These are phyloP conservation scores for Pyricularia grisea DNA, from an alignment of 2,329 filamentous ascomycete genomes.

Conservation along the genomic window DNA sequence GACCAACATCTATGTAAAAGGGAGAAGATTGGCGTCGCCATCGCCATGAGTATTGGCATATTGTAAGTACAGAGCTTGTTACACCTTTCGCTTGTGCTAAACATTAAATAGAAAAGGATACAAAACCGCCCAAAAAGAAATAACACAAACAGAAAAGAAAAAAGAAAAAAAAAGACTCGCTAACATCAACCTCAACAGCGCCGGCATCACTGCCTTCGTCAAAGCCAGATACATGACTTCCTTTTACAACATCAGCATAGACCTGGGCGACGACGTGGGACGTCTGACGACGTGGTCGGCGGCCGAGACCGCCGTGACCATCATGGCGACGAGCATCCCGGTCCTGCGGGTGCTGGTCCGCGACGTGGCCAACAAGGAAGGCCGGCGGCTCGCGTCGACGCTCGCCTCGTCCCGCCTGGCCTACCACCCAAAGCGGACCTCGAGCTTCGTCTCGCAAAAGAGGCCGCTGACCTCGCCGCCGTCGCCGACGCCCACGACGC, in stretches of 20 bases:
- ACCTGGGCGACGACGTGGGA: conserved; percentile 8
- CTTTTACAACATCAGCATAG: not conserved
- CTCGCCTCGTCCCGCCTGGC: not conserved
- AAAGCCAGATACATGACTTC: conserved; percentile 8
- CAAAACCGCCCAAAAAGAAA: too few relatives aligned
- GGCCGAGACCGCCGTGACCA: conserved; percentile 22
- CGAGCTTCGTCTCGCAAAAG: not conserved
- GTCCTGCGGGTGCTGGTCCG: conserved; percentile 17
- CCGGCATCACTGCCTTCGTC: conserved; percentile 14
- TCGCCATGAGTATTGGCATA: conserved; percentile 22
- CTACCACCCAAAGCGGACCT: not conserved
- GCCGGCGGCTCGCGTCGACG: not conserved
- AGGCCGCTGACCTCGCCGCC: not conserved
- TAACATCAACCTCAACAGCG: conserved; percentile 7
- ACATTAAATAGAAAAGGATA: too few relatives aligned
- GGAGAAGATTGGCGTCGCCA: conserved; percentile 25
- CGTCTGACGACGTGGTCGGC: conserved; percentile 16
- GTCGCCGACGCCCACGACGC: too few relatives aligned
- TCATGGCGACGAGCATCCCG: conserved; percentile 22
- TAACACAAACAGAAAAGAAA: too few relatives aligned
- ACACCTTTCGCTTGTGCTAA: not conserved
- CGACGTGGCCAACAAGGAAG: not conserved
- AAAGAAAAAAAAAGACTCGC: not conserved
- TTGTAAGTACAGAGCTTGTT: conserved; percentile 4
- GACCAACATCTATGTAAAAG: conserved; percentile 24